Conservation (phyloP, 2,329 filamentous ascomycete genomes). For the Trichoderma breve region DNA sequence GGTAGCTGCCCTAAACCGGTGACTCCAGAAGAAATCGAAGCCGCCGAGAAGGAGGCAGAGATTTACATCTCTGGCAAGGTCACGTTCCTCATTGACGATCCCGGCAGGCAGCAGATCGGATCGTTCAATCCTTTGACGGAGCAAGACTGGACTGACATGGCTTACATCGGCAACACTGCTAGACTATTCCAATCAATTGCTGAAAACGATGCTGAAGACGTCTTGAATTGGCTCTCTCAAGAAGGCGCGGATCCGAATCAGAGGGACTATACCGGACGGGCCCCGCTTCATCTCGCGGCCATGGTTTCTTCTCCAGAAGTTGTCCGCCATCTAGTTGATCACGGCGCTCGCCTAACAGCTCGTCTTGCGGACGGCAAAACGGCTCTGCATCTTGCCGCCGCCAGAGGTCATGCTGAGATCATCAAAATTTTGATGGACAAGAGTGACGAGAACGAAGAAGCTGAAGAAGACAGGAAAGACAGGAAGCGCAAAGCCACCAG, state of each 20-base stretch:
- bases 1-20: conserved; percentile 69
- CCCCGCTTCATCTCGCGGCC: conserved; percentile 74
- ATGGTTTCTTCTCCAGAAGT: conserved; percentile 67
- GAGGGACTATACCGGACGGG: conserved; percentile 75
- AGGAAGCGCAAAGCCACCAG: conserved; percentile 42
- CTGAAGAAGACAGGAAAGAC: conserved; percentile 59
- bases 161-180: conserved; percentile 77
- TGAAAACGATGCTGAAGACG: conserved; percentile 66
- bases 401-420: conserved; percentile 66
- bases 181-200: conserved; percentile 79
- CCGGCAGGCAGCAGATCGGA: conserved; percentile 69
- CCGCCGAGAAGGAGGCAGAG: conserved; percentile 69
- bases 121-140: conserved; percentile 79
- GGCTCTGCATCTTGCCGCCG: conserved; percentile 77
- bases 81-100: conserved; percentile 75
- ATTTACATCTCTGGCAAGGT: conserved; percentile 73
- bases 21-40: conserved; percentile 68
- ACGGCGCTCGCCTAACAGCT: conserved; percentile 69
- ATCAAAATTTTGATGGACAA: conserved; percentile 70
- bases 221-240: conserved; percentile 67
- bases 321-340: conserved; percentile 68
- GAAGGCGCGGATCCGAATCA: conserved; percentile 69
- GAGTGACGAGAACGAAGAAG: conserved; percentile 71
- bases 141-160: conserved; percentile 88
- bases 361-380: conserved; percentile 77